Percentiles rank a stretch among this genome's conserved stretches.
These are phyloP conservation scores for Chenopodium berlandieri DNA, from an alignment of 148 eudicot species.

Conservation along the genomic window DNA sequence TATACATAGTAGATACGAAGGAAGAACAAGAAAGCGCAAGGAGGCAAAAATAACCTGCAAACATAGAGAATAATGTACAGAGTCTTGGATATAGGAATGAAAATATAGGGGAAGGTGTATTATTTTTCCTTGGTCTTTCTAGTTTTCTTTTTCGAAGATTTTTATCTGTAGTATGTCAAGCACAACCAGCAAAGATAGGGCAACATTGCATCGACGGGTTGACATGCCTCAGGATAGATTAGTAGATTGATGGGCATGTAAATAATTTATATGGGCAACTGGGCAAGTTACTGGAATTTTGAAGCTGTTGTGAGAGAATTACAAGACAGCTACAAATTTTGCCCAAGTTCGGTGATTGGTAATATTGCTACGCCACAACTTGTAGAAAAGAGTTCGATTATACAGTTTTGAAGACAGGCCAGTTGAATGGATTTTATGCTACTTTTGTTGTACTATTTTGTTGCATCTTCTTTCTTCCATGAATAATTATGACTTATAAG, in stretches of 20 bases:
- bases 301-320: constrained; percentile 9
- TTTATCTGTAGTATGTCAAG: constrained; percentile 6
- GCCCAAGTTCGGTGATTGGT: background rate
- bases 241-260: constrained; percentile 8
- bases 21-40: background rate
- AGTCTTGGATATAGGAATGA: constrained; percentile 21
- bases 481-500: background rate
- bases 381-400: background rate
- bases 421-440: constrained; percentile 15
- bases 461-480: background rate
- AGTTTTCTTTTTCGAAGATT: background rate
- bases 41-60: background rate
- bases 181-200: constrained; percentile 13
- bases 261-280: constrained; percentile 23
- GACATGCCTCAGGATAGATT: constrained; percentile 15
- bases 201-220: background rate
- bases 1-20: constrained; percentile 19
- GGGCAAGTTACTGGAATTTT: constrained; percentile 9
- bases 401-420: constrained; percentile 16
- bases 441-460: background rate
- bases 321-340: background rate
- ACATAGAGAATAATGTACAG: constrained; percentile 28
- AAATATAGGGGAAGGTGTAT: background rate
- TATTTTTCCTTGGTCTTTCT: background rate
- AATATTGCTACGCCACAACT: background rate